Evolutionary conservation across 1,284 basidiomycete species (phyloP).

Genomic region (Boletus mariae): DNA sequence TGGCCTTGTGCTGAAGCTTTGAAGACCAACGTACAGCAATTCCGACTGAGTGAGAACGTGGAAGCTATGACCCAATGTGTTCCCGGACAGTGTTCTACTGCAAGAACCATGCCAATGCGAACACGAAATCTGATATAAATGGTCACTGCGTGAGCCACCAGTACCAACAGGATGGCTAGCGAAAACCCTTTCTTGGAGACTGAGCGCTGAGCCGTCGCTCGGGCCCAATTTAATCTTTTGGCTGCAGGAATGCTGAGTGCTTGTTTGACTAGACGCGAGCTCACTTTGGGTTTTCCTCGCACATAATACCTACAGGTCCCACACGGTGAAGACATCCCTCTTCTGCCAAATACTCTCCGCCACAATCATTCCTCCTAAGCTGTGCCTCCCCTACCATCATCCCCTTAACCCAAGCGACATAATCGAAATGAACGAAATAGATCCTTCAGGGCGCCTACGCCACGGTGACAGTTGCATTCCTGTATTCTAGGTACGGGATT

Average conservation of each 20-base stretch:
- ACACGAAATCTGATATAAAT: too few species aligned
- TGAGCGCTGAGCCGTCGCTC: too few species aligned
- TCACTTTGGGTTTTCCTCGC: not conserved
- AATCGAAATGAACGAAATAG: not conserved
- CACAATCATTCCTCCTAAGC: not conserved
- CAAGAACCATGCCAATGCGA: too few species aligned
- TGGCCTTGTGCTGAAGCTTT: too few species aligned
- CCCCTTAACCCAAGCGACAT: not conserved
- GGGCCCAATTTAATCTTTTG: not conserved
- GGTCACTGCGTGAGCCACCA: too few species aligned
- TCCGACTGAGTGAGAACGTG: too few species aligned
- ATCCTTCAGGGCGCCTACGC: constrained; percentile 1
- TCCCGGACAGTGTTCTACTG: too few species aligned
- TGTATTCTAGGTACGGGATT: constrained; percentile 21
- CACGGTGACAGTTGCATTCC: constrained; percentile 16
- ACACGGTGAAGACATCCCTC: not conserved
- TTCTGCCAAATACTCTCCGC: not conserved
- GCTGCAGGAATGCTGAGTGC: not conserved
- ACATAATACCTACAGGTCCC: not conserved
- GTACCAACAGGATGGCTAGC: too few species aligned
- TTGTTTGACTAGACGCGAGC: not conserved
- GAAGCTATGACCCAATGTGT: too few species aligned
- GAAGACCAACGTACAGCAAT: not conserved
- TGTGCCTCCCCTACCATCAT: not conserved
- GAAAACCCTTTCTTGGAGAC: not conserved